Conservation (phyloP, 78 protist genomes). For the Chrysochromulina parva region DNA sequence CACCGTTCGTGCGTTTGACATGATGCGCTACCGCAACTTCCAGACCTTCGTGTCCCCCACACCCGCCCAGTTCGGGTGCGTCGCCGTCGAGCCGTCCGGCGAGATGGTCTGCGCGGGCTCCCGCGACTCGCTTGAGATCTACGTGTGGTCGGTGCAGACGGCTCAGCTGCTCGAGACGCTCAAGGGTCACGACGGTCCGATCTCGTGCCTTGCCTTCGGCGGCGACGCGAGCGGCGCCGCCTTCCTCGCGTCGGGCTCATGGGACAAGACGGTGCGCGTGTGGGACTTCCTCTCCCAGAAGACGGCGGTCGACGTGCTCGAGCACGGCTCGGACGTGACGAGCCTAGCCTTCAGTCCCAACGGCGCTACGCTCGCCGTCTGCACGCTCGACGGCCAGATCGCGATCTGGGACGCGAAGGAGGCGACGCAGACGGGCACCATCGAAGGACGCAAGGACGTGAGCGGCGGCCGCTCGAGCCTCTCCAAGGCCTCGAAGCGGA, state of each 20-base stretch:
- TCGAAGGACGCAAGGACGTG: constrained; percentile 71
- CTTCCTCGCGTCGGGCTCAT: constrained; percentile 70
- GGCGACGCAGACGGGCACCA: constrained; percentile 52
- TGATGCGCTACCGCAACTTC: constrained; percentile 87
- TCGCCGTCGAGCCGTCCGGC: constrained; percentile 88
- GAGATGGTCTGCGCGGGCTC: constrained; percentile 88
- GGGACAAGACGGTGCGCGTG: constrained; percentile 81
- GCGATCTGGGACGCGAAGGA: constrained; percentile 49
- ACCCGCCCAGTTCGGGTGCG: constrained; percentile 60
- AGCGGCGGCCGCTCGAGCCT: constrained; percentile 13
- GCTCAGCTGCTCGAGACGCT: constrained; percentile 87
- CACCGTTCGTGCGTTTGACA: constrained; percentile 88
- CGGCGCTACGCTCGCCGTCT: constrained; percentile 62
- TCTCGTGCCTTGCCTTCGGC: constrained; percentile 67
- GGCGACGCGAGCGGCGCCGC: constrained; percentile 43
- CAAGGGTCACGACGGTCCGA: constrained; percentile 76
- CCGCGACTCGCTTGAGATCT: constrained; percentile 65
- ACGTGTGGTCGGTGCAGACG: constrained; percentile 86
- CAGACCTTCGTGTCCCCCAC: constrained; percentile 32
- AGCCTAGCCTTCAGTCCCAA: constrained; percentile 73
- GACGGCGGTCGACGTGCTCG: not conserved
- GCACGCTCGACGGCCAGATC: constrained; percentile 64
- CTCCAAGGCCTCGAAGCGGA: not conserved
- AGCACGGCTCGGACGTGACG: constrained; percentile 34
- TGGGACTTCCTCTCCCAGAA: constrained; percentile 80